A percentile compares a stretch with the other conserved stretches of the same genome.
These are phyloP conservation scores for Beauveria asiatica DNA, from an alignment of 2,329 filamentous ascomycete genomes.

Conservation along the genomic window DNA sequence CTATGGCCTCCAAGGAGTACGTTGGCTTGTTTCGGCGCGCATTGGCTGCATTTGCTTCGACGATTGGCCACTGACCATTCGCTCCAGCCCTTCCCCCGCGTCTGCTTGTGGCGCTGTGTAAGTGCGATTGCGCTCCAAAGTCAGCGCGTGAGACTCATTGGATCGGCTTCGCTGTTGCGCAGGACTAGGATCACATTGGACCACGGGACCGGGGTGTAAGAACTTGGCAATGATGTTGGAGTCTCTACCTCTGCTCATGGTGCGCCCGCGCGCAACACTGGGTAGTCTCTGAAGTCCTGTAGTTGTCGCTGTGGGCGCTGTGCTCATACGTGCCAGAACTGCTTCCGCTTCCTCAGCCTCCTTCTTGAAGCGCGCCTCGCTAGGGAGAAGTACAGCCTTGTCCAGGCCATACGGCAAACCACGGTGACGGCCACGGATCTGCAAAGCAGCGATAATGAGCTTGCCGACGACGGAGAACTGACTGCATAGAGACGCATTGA, in stretches of 20 bases:
- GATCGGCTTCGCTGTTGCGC: slow-evolving; percentile 22
- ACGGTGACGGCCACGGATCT: slow-evolving; percentile 60
- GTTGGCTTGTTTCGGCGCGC: slow-evolving; percentile 20
- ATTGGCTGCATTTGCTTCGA: slow-evolving; percentile 17
- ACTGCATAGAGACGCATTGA: slow-evolving; percentile 72
- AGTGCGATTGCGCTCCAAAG: slow-evolving; percentile 10
- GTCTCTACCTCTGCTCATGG: slow-evolving; percentile 30
- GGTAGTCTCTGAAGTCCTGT: slow-evolving; percentile 23
- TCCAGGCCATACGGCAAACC: slow-evolving; percentile 60
- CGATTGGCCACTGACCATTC: slow-evolving; percentile 19
- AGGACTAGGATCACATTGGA: slow-evolving; percentile 24
- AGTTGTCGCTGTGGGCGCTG: slow-evolving; percentile 19
- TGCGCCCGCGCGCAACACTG: slow-evolving; percentile 25
- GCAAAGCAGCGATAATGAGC: slow-evolving; percentile 60
- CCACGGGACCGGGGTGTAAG: slow-evolving; percentile 39
- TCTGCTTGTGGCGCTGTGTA: slow-evolving; percentile 20
- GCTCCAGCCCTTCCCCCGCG: slow-evolving; percentile 20
- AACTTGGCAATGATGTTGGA: slow-evolving; percentile 37
- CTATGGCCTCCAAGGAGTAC: slow-evolving; percentile 6
- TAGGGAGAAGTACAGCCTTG: slow-evolving; percentile 51
- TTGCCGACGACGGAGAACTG: slow-evolving; percentile 72
- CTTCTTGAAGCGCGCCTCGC: slow-evolving; percentile 45
- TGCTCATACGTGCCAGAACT: slow-evolving; percentile 27
- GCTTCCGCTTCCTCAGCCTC: slow-evolving; percentile 42
- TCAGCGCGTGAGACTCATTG: slow-evolving; percentile 13